Evolutionary conservation across 2,329 filamentous ascomycete species (phyloP).

Genomic region (Westerdykella aurantiaca): DNA sequence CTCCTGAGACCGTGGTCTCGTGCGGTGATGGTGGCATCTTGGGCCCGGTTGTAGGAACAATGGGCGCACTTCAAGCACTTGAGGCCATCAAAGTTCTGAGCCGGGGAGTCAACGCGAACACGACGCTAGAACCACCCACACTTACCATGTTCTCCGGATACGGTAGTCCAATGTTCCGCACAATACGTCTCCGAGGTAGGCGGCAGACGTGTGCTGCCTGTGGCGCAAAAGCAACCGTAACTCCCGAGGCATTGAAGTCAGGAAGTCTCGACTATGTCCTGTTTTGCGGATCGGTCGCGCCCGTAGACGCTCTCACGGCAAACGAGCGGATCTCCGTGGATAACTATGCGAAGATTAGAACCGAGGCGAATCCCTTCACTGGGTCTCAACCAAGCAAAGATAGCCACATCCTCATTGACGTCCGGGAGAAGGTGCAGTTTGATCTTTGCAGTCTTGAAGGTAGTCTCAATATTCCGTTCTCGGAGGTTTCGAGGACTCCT

Average conservation of each 20-base stretch:
- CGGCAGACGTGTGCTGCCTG: slow-evolving; percentile 72
- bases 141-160: slow-evolving; percentile 54
- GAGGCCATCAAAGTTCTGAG: slow-evolving; percentile 82
- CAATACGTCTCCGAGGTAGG: slow-evolving; percentile 65
- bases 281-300: slow-evolving; percentile 66
- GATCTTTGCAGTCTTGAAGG: slow-evolving; percentile 70
- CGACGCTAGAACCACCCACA: slow-evolving; percentile 29
- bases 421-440: slow-evolving; percentile 78
- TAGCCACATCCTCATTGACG: slow-evolving; percentile 66
- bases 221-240: slow-evolving; percentile 57
- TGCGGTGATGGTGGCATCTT: slow-evolving; percentile 92
- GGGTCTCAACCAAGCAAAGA: slow-evolving; percentile 24
- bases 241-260: slow-evolving; percentile 54
- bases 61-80: slow-evolving; percentile 88
- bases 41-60: slow-evolving; percentile 84
- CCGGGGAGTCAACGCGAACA: slow-evolving; percentile 15
- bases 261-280: slow-evolving; percentile 75
- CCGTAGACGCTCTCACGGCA: slow-evolving; percentile 52
- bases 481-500: slow-evolving; percentile 40
- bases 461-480: slow-evolving; percentile 70
- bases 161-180: slow-evolving; percentile 58
- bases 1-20: slow-evolving; percentile 71
- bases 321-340: slow-evolving; percentile 63
- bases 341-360: slow-evolving; percentile 49
- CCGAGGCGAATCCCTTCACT: slow-evolving; percentile 30